Evolutionary conservation across 140 eudicot genomes (phyloP), one percentile per base, ranked within the genome.

Genomic region (Anethum foeniculum): DNA sequence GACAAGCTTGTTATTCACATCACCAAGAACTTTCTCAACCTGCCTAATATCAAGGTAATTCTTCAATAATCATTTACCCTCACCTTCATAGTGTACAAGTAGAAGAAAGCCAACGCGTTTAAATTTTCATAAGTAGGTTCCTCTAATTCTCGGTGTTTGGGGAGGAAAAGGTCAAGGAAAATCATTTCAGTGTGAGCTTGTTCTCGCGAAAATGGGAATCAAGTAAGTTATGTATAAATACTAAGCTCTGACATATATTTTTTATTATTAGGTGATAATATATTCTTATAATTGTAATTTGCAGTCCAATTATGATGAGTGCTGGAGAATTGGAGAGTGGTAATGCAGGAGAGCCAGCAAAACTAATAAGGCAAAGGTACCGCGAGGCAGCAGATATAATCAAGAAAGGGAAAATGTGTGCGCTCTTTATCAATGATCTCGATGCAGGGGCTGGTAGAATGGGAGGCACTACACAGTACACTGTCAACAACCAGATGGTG

Each of bases 321-420:
- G 97, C 97, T 25, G 97, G 97, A 86, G 97, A 92, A 82, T 72
- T 92, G 78, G 97, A 92, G 86, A 92, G 97, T 77, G 94, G 94
- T n/a, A 92, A 92, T 71, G 97, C 97, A 3, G 97, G 97, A 64
- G 97, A 92, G 83, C 97, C 97, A 0, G 97, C 97, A 43, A 92
- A 92, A 80, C 23, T 92, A 77, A 92, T 92, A 83, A 80, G 97
- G 75, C 97, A 92, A 58, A 82, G 97, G 81, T 92, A 92, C 88
- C 90, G 97, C 0, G 97, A 92, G 85, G 97, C 97, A 1, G 90
- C 97, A 18, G 97, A 92, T 84, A 90, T 80, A 15, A 92, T 92
- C 73, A 82, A 79, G 39, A 92, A 92, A 79, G 94, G 97, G 47
- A 92, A 90, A 81, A 92, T 92, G 94, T 92, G 97, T 41, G 87